These are phyloP conservation scores for Knoxdaviesia proteae DNA, from an alignment of 2,329 filamentous ascomycete genomes.

Conservation along the genomic window DNA sequence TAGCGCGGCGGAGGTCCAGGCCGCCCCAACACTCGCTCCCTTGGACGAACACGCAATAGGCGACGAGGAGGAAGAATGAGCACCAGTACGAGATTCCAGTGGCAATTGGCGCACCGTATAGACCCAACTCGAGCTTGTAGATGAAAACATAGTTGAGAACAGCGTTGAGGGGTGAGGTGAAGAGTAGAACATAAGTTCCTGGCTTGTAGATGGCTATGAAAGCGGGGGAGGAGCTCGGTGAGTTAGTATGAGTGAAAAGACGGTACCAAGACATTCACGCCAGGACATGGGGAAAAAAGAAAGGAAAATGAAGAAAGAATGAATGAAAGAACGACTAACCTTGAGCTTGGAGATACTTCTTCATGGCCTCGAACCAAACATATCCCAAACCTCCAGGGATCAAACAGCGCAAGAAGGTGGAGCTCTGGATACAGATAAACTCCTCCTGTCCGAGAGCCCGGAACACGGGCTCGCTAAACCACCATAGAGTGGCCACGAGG, in stretches of 20 bases:
- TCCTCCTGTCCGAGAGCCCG: slow-evolving; percentile 55
- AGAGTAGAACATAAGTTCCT: slow-evolving; percentile 61
- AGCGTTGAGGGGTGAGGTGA: slow-evolving; percentile 66
- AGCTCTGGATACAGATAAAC: slow-evolving; percentile 52
- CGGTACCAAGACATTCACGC: no score
- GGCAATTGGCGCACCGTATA: slow-evolving; percentile 62
- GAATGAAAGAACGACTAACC: slow-evolving; percentile 26
- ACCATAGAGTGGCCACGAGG: slow-evolving; percentile 54
- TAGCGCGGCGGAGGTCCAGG: slow-evolving; percentile 35
- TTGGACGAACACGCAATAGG: slow-evolving; percentile 49
- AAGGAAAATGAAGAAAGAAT: no score
- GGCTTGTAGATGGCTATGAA: slow-evolving; percentile 45
- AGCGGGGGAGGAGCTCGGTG: no score
- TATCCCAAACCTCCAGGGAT: slow-evolving; percentile 72
- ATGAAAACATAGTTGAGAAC: slow-evolving; percentile 65
- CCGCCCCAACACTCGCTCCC: slow-evolving; percentile 69
- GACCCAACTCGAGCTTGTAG: slow-evolving; percentile 46
- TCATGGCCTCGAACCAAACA: slow-evolving; percentile 70
- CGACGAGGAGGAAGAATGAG: slow-evolving; percentile 55
- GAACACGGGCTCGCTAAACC: slow-evolving; percentile 55
- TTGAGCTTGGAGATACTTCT: slow-evolving; percentile 77
- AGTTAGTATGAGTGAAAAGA: no score
- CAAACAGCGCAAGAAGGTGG: slow-evolving; percentile 50
- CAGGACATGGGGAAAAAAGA: no score
- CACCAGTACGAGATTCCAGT: slow-evolving; percentile 75